Evolutionary conservation across 305 asterid species (phyloP).

Genomic region (Fraxinus paxiana): DNA sequence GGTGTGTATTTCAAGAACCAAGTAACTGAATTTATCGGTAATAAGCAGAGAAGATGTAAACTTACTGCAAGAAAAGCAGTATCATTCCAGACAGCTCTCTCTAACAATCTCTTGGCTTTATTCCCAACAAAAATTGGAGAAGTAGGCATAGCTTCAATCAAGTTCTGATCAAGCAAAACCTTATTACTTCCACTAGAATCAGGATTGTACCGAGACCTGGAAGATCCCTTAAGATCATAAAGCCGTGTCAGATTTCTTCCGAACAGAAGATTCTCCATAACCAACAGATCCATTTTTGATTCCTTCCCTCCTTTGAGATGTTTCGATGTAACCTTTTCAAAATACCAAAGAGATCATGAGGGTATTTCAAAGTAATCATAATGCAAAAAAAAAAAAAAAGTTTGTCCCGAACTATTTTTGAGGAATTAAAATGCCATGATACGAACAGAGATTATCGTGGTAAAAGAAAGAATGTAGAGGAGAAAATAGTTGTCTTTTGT

Average conservation of each 20-base stretch:
- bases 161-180: slow-evolving; percentile 79
- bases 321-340: slow-evolving; percentile 53
- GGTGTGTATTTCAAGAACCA: background rate
- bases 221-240: slow-evolving; percentile 85
- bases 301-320: slow-evolving; percentile 81
- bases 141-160: slow-evolving; percentile 88
- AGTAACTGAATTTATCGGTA: background rate
- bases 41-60: slow-evolving; percentile 16
- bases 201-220: slow-evolving; percentile 66
- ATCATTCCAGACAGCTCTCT: slow-evolving; percentile 93
- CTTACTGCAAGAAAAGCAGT: slow-evolving; percentile 83
- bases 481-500: background rate
- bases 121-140: slow-evolving; percentile 79
- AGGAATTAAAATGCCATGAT: background rate
- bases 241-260: slow-evolving; percentile 65
- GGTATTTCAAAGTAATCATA: slow-evolving; percentile 16
- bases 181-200: slow-evolving; percentile 75
- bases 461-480: background rate
- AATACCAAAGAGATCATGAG: slow-evolving; percentile 18
- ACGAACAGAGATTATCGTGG: background rate
- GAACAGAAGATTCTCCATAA: slow-evolving; percentile 82
- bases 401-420: background rate
- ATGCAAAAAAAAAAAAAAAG: background rate
- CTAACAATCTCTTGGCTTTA: slow-evolving; percentile 65
- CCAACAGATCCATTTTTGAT: slow-evolving; percentile 68